Conservation (phyloP, 2,329 filamentous ascomycete genomes). For the Monosporascus sp. region DNA sequence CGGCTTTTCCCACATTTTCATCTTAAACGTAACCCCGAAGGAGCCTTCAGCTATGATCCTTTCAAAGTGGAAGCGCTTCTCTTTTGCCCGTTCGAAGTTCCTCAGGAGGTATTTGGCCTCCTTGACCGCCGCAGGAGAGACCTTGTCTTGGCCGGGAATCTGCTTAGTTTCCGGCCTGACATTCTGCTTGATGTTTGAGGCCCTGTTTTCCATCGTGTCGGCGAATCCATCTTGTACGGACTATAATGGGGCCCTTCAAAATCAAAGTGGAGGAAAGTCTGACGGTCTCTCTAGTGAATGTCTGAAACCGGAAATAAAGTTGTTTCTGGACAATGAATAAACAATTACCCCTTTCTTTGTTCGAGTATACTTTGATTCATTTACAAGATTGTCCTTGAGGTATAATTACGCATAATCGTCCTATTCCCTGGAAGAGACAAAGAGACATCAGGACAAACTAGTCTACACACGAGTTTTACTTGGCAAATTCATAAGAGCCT, state of each 20-base stretch:
- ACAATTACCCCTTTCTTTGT: too few species aligned
- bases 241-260: neutral
- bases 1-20: conserved; percentile 6
- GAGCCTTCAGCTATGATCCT: conserved; percentile 11
- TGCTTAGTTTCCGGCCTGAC: neutral
- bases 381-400: too few species aligned
- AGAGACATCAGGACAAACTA: too few species aligned
- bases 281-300: too few species aligned
- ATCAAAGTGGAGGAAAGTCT: too few species aligned
- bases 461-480: too few species aligned
- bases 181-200: neutral
- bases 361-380: too few species aligned
- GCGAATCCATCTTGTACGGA: neutral
- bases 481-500: too few species aligned
- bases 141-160: neutral
- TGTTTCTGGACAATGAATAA: too few species aligned
- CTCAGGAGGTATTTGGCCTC: neutral
- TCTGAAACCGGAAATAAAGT: too few species aligned
- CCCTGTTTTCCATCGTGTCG: neutral
- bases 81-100: conserved; percentile 2
- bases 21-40: conserved; percentile 10
- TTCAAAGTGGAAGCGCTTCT: conserved; percentile 10
- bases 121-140: neutral
- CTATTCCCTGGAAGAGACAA: too few species aligned
- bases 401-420: too few species aligned